Percentiles rank a stretch among this genome's conserved stretches.
These are phyloP conservation scores for Trypanosoma rangeli DNA, from an alignment of 208 protist genomes.

Conservation along the genomic window DNA sequence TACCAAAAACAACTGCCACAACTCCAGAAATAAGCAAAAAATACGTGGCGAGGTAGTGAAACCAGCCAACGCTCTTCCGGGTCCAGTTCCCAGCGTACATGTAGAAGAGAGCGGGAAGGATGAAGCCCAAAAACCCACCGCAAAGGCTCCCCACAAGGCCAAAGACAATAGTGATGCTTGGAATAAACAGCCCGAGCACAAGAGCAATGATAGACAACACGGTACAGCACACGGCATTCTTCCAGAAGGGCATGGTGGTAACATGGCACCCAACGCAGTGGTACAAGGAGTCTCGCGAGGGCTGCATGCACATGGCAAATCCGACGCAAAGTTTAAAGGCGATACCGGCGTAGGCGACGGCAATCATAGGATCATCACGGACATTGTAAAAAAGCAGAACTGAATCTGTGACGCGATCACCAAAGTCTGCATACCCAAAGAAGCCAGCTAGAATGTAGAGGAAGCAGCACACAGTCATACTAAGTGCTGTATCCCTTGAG, in stretches of 20 bases:
- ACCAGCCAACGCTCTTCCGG: constrained; percentile 34
- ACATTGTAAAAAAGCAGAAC: constrained; percentile 66
- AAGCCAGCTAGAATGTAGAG: constrained; percentile 74
- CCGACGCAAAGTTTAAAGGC: constrained; percentile 77
- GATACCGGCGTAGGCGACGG: constrained; percentile 52
- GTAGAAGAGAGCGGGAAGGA: constrained; percentile 67
- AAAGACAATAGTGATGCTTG: constrained; percentile 66
- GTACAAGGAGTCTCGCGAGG: constrained; percentile 66
- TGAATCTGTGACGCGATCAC: constrained; percentile 35
- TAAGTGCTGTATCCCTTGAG: constrained; percentile 35
- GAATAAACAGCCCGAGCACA: constrained; percentile 65
- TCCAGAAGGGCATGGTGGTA: constrained; percentile 39
- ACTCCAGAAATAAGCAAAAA: constrained; percentile 61
- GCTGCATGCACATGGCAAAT: constrained; percentile 63
- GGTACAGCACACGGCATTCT: constrained; percentile 42
- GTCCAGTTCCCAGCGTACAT: constrained; percentile 67
- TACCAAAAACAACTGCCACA: constrained; percentile 69
- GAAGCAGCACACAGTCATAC: constrained; percentile 46
- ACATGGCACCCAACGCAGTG: constrained; percentile 23
- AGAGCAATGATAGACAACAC: constrained; percentile 38
- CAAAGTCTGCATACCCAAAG: constrained; percentile 84
- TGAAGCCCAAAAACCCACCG: constrained; percentile 68
- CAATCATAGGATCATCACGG: constrained; percentile 43
- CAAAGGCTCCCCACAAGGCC: constrained; percentile 64
- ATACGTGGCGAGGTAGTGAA: constrained; percentile 63